phyloP scores from a whole-genome alignment of 1,284 basidiomycete genomes.

The Taiwanofungus camphoratus region DNA sequence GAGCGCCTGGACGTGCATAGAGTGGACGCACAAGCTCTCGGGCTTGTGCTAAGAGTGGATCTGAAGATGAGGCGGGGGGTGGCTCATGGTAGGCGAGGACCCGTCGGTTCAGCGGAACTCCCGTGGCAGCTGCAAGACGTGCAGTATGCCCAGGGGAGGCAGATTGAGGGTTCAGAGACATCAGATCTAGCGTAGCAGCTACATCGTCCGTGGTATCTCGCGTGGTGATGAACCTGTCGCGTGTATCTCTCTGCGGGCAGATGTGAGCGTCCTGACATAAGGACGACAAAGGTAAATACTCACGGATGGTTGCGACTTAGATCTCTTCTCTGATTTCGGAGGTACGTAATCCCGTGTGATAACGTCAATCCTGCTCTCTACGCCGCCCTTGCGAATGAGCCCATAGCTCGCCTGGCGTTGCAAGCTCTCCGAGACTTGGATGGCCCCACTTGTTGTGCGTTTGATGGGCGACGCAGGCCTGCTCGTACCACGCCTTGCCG shows the following conservation, averaged over 20 bases:
- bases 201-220: constrained; percentile 51
- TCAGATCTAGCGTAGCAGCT: constrained; percentile 57
- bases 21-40: constrained; percentile 69
- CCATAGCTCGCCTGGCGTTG: constrained; percentile 58
- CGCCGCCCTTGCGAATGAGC: constrained; percentile 67
- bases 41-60: constrained; percentile 64
- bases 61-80: constrained; percentile 64
- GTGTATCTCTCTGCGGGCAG: constrained; percentile 35
- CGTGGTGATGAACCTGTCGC: constrained; percentile 72
- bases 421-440: constrained; percentile 48
- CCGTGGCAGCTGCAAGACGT: constrained; percentile 66
- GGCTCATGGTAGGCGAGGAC: constrained; percentile 76
- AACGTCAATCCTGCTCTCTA: constrained; percentile 70
- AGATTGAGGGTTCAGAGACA: constrained; percentile 54
- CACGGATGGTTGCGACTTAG: constrained; percentile 62
- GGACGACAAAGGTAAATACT: constrained; percentile 12
- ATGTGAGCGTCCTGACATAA: background rate
- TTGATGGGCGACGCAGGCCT: constrained; percentile 62
- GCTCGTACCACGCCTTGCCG: constrained; percentile 54
- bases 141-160: constrained; percentile 73
- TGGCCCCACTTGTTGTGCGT: constrained; percentile 40
- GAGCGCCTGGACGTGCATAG: constrained; percentile 58
- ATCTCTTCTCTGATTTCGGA: constrained; percentile 61
- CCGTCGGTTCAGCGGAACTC: constrained; percentile 66
- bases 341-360: constrained; percentile 56